These are phyloP conservation scores for Xerocomus nothofagi DNA, from an alignment of 1,284 basidiomycete genomes.

Conservation along the genomic window DNA sequence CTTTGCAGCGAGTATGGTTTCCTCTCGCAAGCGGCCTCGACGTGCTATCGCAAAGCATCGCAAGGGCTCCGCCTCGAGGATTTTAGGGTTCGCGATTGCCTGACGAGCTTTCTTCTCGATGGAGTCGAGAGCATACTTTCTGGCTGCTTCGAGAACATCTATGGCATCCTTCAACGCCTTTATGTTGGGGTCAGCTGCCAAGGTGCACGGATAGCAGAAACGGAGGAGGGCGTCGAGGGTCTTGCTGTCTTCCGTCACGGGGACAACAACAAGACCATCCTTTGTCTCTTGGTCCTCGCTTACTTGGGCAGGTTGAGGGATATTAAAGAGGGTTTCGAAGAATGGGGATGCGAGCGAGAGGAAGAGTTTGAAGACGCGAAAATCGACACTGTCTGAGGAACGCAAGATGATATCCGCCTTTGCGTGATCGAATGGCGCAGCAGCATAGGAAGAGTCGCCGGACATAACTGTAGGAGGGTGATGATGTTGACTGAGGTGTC, in stretches of 20 bases:
- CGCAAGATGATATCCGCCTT: constrained; percentile 14
- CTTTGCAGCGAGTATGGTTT: constrained; percentile 20
- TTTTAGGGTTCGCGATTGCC: constrained; percentile 8
- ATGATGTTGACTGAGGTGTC: too few species aligned
- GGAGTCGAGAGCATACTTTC: constrained; percentile 16
- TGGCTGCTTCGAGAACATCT: constrained; percentile 18
- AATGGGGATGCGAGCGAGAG: constrained; percentile 17
- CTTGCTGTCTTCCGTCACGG: constrained; percentile 14
- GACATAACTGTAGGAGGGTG: too few species aligned
- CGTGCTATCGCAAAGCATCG: constrained; percentile 20
- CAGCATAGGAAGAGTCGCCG: neutral
- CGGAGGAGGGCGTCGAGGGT: constrained; percentile 20
- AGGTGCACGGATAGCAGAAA: constrained; percentile 23
- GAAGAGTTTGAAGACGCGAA: constrained; percentile 16
- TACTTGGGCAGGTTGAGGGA: constrained; percentile 13
- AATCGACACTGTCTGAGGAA: constrained; percentile 11
- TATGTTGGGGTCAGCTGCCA: constrained; percentile 20
- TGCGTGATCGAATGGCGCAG: constrained; percentile 12
- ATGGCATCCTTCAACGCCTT: constrained; percentile 3
- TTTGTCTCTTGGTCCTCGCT: constrained; percentile 2
- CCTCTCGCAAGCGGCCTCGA: constrained; percentile 8
- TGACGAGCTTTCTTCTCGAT: constrained; percentile 21
- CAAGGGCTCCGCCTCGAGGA: constrained; percentile 19
- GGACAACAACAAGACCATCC: constrained; percentile 11
- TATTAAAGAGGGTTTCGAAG: constrained; percentile 11